phyloP scores from a whole-genome alignment of 129 eudicot genomes.

The Flaveria sonorensis region DNA sequence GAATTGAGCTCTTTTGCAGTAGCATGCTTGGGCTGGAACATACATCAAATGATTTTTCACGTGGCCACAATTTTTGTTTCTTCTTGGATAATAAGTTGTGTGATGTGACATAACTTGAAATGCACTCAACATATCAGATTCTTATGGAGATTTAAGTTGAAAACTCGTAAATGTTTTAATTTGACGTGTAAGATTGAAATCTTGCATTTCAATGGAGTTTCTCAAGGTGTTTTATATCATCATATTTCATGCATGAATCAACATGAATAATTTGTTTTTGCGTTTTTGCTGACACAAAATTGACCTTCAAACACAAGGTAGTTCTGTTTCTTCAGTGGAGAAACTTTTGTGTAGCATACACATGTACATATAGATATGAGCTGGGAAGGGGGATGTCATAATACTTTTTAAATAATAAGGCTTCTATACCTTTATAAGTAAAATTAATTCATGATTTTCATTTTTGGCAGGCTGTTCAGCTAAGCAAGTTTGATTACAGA shows the following conservation, averaged over 20 bases:
- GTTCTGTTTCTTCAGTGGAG: background rate
- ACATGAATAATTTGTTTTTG: background rate
- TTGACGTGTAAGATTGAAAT: background rate
- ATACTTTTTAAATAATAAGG: background rate
- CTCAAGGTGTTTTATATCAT: conserved; percentile 6
- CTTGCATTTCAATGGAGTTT: background rate
- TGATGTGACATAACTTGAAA: background rate
- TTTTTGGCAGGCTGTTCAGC: conserved; percentile 71
- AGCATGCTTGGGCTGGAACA: conserved; percentile 11
- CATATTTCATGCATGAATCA: conserved; percentile 2
- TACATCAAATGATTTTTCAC: background rate
- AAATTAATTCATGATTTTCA: conserved; percentile 10
- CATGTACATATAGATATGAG: background rate
- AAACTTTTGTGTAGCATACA: too few relatives aligned
- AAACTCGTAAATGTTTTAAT: background rate
- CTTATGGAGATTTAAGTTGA: background rate
- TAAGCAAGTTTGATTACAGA: conserved; percentile 84
- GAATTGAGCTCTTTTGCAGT: background rate
- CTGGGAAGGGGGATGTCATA: background rate
- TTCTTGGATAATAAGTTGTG: background rate
- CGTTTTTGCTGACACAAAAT: background rate
- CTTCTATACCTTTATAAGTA: background rate
- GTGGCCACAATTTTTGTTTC: background rate
- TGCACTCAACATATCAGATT: background rate
- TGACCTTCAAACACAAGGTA: background rate